Evolutionary conservation across 2,329 filamentous ascomycete species (phyloP).

Genomic region (Beauveria asiatica): DNA sequence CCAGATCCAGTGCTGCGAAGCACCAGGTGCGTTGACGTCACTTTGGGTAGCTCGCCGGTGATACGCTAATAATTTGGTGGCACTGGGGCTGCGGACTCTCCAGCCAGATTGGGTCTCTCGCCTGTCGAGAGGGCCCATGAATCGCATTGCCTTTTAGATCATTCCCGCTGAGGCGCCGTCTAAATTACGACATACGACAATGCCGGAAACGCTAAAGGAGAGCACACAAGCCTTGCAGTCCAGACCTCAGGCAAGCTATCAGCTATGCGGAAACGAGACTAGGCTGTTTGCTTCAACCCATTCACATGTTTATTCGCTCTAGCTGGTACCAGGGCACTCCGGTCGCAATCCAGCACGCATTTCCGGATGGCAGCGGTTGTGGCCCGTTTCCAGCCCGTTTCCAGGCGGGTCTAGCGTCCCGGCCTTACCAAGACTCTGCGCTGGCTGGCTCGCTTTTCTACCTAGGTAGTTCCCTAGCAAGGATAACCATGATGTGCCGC

Average conservation of each 20-base stretch:
- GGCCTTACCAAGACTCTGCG: slow-evolving; percentile 13
- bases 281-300: neutral
- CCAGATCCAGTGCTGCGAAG: slow-evolving; percentile 6
- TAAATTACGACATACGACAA: neutral
- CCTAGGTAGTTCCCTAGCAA: neutral
- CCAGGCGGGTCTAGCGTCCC: slow-evolving; percentile 19
- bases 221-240: neutral
- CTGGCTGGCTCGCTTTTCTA: neutral
- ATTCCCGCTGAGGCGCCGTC: neutral
- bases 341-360: neutral
- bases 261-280: neutral
- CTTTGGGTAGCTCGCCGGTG: neutral
- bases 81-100: neutral
- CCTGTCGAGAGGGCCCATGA: neutral
- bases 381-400: neutral
- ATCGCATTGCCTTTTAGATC: slow-evolving; percentile 1
- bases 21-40: slow-evolving; percentile 6
- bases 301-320: neutral
- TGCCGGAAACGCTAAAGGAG: neutral
- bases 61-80: slow-evolving; percentile 1
- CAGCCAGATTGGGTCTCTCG: neutral
- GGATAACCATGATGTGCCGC: slow-evolving; percentile 11
- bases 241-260: neutral
- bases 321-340: neutral
- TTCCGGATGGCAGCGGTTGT: slow-evolving; percentile 10